A percentile compares a stretch with the other conserved stretches of the same genome.
Conservation (phyloP, 108 stramenopile species). For the Conticribra guillardii region DNA sequence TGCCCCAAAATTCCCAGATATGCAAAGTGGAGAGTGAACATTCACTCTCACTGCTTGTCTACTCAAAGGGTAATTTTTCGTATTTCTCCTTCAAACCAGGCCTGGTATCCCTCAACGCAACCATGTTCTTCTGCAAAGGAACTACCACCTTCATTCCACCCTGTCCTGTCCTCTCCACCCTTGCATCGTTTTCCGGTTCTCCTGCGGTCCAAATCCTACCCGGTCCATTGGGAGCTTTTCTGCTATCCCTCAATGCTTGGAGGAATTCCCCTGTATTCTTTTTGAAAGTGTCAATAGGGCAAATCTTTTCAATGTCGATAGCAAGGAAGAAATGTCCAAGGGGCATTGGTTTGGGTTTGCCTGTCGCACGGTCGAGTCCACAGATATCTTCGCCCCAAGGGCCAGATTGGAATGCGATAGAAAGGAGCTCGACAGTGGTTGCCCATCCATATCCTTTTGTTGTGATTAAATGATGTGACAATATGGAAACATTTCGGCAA, state of each 20-base stretch:
- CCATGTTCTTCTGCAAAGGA: constrained; percentile 62
- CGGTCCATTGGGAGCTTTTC: constrained; percentile 57
- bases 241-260: constrained; percentile 55
- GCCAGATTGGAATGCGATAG: constrained; percentile 66
- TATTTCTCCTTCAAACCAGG: constrained; percentile 64
- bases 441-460: constrained; percentile 66
- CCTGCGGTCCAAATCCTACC: constrained; percentile 79
- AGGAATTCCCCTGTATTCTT: constrained; percentile 57
- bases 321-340: constrained; percentile 76
- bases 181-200: constrained; percentile 65
- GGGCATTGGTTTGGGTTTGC: constrained; percentile 70
- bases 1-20: too few relatives aligned
- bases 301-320: constrained; percentile 66
- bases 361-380: constrained; percentile 64
- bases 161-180: constrained; percentile 47
- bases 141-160: constrained; percentile 62
- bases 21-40: too few relatives aligned
- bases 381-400: constrained; percentile 71
- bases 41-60: too few relatives aligned
- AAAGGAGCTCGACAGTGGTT: constrained; percentile 64
- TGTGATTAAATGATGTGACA: too few relatives aligned
- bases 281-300: constrained; percentile 65
- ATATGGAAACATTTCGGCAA: not conserved
- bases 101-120: constrained; percentile 49
- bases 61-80: constrained; percentile 59